Evolutionary conservation across 2,329 filamentous ascomycete genomes (phyloP).

Genomic region (Aspergillus caelatus): DNA sequence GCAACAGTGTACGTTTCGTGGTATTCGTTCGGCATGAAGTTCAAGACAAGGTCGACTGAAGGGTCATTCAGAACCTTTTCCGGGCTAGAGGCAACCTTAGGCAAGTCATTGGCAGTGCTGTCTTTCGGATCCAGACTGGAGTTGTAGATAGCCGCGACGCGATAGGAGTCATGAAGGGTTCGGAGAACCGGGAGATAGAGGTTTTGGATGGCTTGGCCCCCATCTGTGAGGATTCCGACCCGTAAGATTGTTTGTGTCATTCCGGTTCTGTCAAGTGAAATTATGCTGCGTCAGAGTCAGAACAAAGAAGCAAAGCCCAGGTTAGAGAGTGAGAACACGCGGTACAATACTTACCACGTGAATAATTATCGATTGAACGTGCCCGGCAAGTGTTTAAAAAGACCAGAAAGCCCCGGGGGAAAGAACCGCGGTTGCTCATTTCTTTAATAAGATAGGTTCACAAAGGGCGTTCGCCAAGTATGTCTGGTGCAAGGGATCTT

Average conservation of each 20-base stretch:
- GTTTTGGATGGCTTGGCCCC: constrained; percentile 52
- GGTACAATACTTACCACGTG: not conserved
- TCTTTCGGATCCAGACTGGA: constrained; percentile 24
- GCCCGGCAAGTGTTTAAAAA: not conserved
- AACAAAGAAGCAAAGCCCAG: not conserved
- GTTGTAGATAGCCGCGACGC: constrained; percentile 55
- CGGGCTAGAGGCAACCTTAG: not conserved
- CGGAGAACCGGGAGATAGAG: constrained; percentile 57
- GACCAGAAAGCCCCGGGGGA: not conserved
- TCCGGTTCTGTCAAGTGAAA: not conserved
- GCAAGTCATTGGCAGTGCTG: constrained; percentile 7
- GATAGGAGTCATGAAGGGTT: constrained; percentile 47
- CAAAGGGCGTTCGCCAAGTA: not conserved
- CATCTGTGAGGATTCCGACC: constrained; percentile 40
- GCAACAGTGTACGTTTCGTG: constrained; percentile 57
- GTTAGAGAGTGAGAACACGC: not conserved
- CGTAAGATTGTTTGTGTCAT: constrained; percentile 30
- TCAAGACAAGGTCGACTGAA: constrained; percentile 45
- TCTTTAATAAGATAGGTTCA: not conserved
- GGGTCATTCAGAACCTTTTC: constrained; percentile 52
- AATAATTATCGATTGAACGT: not conserved
- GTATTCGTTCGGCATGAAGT: constrained; percentile 60
- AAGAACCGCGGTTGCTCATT: constrained; percentile 8
- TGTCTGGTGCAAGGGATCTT: constrained; percentile 6
- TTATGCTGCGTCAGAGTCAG: not conserved